phyloP scores from a whole-genome alignment of 192 early-diverging fungal genomes.

The Kappamyces sp. region DNA sequence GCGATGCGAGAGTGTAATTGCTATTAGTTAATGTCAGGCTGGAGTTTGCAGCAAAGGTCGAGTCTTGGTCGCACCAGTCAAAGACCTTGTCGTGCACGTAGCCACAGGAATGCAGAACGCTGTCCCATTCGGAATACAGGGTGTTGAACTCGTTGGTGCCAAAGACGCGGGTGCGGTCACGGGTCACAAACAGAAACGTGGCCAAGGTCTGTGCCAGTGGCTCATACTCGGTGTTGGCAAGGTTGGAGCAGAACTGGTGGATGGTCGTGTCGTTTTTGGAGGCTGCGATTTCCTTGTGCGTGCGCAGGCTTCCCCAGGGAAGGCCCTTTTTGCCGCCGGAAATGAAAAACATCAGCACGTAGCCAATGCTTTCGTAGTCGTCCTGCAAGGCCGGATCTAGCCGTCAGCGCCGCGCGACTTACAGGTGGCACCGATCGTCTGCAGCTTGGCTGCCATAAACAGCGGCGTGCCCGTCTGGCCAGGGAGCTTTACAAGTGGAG shows the following conservation, averaged over 20 bases:
- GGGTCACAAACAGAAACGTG: conserved; percentile 12
- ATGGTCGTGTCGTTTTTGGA: conserved; percentile 23
- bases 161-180: conserved; percentile 15
- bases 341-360: conserved; percentile 28
- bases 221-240: conserved; percentile 12
- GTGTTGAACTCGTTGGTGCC: conserved; percentile 1
- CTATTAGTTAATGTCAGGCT: too few species aligned
- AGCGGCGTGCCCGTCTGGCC: conserved; percentile 34
- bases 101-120: conserved; percentile 2
- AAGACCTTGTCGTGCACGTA: conserved; percentile 5
- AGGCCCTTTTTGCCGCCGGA: conserved; percentile 27
- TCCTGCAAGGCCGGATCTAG: conserved; percentile 25
- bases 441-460: conserved; percentile 26
- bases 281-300: conserved; percentile 25
- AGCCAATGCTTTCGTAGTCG: conserved; percentile 28
- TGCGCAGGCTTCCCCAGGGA: conserved; percentile 28
- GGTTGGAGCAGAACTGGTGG: conserved; percentile 15
- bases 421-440: conserved; percentile 24
- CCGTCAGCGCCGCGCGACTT: neutral
- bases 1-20: too few species aligned
- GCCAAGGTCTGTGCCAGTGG: conserved; percentile 11
- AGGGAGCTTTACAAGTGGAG: conserved; percentile 19
- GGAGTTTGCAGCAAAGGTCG: too few species aligned
- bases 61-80: conserved; percentile 10
- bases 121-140: neutral